Conservation (phyloP, 202 grass and related monocot species). For the Panicum virgatum region DNA sequence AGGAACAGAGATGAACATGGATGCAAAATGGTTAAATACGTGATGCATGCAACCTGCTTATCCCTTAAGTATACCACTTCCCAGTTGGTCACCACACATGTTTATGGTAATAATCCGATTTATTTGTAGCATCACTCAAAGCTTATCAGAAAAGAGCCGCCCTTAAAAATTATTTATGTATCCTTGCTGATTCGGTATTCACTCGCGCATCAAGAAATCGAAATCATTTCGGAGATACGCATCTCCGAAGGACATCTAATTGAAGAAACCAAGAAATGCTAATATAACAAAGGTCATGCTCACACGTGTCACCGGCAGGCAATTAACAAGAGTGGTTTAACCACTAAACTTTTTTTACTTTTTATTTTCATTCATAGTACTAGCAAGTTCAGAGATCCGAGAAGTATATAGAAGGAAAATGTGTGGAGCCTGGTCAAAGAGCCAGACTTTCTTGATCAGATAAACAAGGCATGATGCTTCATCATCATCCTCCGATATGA, state of each 20-base stretch:
- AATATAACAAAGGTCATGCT: background rate
- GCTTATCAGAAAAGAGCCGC: background rate
- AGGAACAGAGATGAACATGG: constrained; percentile 23
- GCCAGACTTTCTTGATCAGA: constrained; percentile 30
- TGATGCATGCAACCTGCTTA: constrained; percentile 1
- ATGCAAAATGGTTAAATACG: constrained; percentile 15
- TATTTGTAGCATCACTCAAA: background rate
- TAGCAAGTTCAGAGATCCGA: background rate
- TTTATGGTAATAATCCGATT: background rate
- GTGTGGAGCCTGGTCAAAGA: constrained; percentile 17
- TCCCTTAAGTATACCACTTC: background rate
- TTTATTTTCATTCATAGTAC: too few relatives aligned
- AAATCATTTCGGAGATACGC: constrained; percentile 16
- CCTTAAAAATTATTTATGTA: background rate
- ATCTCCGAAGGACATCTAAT: constrained; percentile 8
- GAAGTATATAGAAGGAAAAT: background rate
- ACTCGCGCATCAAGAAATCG: background rate
- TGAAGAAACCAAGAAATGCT: constrained; percentile 3
- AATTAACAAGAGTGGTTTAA: constrained; percentile 1
- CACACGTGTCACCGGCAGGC: constrained; percentile 23
- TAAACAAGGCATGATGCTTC: background rate
- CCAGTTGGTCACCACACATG: background rate
- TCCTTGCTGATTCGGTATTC: background rate
- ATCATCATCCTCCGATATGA: background rate
- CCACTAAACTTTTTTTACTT: background rate